phyloP scores from a whole-genome alignment of 768 basidiomycete genomes.

The Suillus ampliporus region DNA sequence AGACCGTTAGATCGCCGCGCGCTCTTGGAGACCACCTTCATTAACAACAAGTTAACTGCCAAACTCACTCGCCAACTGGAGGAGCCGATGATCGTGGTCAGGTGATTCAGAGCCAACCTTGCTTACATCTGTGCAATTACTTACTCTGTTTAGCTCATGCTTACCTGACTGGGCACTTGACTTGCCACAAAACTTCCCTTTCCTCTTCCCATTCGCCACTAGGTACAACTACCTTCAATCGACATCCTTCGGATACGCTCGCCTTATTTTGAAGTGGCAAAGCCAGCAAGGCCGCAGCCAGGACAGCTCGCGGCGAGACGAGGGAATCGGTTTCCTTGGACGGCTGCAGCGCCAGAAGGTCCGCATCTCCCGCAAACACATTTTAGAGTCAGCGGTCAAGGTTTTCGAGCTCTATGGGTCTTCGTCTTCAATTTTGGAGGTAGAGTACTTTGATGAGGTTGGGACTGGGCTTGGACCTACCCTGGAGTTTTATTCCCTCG shows the following conservation, averaged over 20 bases:
- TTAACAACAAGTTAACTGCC: constrained; percentile 97
- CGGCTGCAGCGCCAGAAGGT: constrained; percentile 96
- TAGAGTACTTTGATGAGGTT: constrained; percentile 99
- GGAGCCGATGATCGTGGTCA: constrained; percentile 98
- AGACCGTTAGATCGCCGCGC: constrained; percentile 56
- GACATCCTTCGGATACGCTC: constrained; percentile 96
- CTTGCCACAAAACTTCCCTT: constrained; percentile 94
- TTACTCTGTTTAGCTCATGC: constrained; percentile 68
- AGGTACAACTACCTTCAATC: constrained; percentile 97
- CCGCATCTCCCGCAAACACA: constrained; percentile 91
- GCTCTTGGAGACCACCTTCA: constrained; percentile 83
- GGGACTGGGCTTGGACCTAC: constrained; percentile 98
- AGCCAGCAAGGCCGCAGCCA: constrained; percentile 83
- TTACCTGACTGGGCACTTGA: constrained; percentile 97
- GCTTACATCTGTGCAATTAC: not conserved
- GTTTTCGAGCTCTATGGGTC: constrained; percentile 97
- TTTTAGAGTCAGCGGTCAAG: constrained; percentile 95
- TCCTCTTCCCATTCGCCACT: constrained; percentile 98
- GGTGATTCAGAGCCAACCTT: constrained; percentile 55
- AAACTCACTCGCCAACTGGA: constrained; percentile 97
- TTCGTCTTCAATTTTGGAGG: constrained; percentile 91
- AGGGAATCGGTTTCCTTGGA: constrained; percentile 90
- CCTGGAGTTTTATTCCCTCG: constrained; percentile 97
- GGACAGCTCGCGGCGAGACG: constrained; percentile 82
- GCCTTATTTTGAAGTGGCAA: constrained; percentile 94